Evolutionary conservation across 257 asterid species (phyloP).

Genomic region (Apocynum venetum): DNA sequence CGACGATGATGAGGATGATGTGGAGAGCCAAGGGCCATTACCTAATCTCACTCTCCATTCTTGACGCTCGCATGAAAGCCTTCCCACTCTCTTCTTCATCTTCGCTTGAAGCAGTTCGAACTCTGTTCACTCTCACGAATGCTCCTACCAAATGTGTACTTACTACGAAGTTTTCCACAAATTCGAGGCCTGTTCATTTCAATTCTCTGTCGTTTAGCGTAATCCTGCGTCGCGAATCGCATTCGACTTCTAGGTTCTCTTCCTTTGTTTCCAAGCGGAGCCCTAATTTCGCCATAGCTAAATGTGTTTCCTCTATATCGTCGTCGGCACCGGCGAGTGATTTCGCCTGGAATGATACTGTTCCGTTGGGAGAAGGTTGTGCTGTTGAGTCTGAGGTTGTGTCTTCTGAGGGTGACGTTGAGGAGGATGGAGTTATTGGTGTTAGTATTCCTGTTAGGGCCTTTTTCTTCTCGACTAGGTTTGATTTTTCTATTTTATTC

Average conservation of each 20-base stretch:
- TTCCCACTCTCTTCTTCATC: conserved; percentile 5
- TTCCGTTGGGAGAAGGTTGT: conserved; percentile 27
- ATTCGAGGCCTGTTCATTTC: not conserved
- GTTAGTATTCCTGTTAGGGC: conserved; percentile 79
- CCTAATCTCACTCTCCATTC: not conserved
- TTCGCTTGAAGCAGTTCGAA: conserved; percentile 19
- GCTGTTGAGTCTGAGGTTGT: conserved; percentile 16
- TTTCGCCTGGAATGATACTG: conserved; percentile 47
- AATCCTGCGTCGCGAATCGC: conserved; percentile 15
- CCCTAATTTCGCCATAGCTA: conserved; percentile 31
- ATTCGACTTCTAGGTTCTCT: conserved; percentile 4
- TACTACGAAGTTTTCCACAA: conserved; percentile 10
- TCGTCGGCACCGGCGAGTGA: conserved; percentile 43
- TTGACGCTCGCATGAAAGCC: conserved; percentile 16
- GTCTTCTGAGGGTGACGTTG: conserved; percentile 32
- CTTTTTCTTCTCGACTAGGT: conserved; percentile 92
- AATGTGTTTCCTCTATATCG: conserved; percentile 48
- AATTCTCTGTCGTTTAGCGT: conserved; percentile 8
- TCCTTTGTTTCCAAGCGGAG: conserved; percentile 24
- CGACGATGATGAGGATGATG: conserved; percentile 3
- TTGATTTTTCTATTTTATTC: not conserved
- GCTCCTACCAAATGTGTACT: conserved; percentile 2
- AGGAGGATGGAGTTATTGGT: conserved; percentile 28
- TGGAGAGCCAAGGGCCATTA: conserved; percentile 11
- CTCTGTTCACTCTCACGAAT: conserved; percentile 16